These are phyloP conservation scores for Scheffersomyces insectosa DNA, from an alignment of 1,139 yeast genomes.

Conservation along the genomic window DNA sequence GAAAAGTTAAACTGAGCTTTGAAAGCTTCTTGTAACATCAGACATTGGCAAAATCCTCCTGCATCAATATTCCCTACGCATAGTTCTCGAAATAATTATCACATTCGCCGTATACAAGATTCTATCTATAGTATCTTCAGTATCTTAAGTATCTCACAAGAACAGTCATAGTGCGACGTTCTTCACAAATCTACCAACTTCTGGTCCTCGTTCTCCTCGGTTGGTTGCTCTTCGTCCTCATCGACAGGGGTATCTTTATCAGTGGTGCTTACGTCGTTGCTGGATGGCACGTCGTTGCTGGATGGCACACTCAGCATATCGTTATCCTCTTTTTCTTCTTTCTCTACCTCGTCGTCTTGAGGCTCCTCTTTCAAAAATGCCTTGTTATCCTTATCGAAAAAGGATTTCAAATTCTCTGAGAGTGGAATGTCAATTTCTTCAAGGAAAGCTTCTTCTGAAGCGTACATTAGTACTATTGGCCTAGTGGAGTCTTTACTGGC, in stretches of 20 bases:
- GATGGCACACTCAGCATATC: neutral
- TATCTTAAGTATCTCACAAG: no score
- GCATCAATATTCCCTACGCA: no score
- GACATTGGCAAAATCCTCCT: no score
- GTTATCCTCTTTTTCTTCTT: neutral
- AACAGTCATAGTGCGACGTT: no score
- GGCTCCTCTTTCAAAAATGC: conserved; percentile 7
- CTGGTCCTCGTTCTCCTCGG: neutral
- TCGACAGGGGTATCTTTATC: neutral
- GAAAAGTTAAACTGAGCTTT: no score
- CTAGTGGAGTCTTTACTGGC: conserved; percentile 14
- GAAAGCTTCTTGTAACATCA: no score
- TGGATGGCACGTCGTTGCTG: no score
- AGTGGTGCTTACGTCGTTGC: no score
- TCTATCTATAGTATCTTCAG: no score
- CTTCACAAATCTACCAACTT: no score
- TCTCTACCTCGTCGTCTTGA: neutral
- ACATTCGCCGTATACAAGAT: no score
- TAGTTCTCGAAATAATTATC: no score
- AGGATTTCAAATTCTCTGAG: conserved; percentile 14
- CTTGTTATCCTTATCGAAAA: conserved; percentile 20
- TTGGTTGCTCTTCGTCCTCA: neutral
- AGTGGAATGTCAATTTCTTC: conserved; percentile 7
- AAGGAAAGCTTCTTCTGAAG: conserved; percentile 11
- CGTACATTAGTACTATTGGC: conserved; percentile 22